Evolutionary conservation across 2,329 filamentous ascomycete genomes (phyloP), one percentile per base, ranked within the genome.

Genomic region (Thyridium curvatum): DNA sequence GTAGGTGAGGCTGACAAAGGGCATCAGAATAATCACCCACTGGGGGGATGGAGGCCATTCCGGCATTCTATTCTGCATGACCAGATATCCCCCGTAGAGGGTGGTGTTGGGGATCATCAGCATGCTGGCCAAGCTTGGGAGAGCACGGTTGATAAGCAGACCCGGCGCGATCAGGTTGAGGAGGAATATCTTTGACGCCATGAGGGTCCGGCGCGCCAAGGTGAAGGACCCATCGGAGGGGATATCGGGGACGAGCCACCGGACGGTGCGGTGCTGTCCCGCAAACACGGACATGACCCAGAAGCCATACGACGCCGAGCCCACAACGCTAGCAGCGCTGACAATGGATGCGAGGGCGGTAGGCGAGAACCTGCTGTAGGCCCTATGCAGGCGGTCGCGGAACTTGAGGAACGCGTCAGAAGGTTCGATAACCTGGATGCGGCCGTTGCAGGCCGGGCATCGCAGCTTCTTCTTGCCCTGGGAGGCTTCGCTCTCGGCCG

Each of bases 391-490:
- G 13, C 66, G 58, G 37, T 84, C 77, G 44, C 82, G 74, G 1
- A 82, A 52, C 38, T 83, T 76, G 18, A 97, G 79, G 16, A 93
- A 62, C 16, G 77, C 67, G 53, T 90, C 89, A 52, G 74, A 77
- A 12, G 86, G 85, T 35, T 90, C 81, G 37, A 83, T 76, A 18
- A 97, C 70, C 38, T 76, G 68, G 52, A 97, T 94, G 48, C 79
- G 74, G 2, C 80, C 75, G 59, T 94, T 93, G 73, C 93, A 98
- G 46, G 94, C 86, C 3, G 91, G 91, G 56, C 93, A 98, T 39
- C 77, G 68, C 46, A 96, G 79, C 44, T 81, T 80, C 39, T 79
- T 77, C 58, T 69, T 58, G 4, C 32, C 15, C 63, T 66, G 72
- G 2, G 76, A 75, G 16, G 74, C 69, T 62, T 96, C 89, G 55